Evolutionary conservation across 768 basidiomycete species (phyloP), one percentile per base, ranked within the genome.

Genomic region (Pleurotus tuber-regium): DNA sequence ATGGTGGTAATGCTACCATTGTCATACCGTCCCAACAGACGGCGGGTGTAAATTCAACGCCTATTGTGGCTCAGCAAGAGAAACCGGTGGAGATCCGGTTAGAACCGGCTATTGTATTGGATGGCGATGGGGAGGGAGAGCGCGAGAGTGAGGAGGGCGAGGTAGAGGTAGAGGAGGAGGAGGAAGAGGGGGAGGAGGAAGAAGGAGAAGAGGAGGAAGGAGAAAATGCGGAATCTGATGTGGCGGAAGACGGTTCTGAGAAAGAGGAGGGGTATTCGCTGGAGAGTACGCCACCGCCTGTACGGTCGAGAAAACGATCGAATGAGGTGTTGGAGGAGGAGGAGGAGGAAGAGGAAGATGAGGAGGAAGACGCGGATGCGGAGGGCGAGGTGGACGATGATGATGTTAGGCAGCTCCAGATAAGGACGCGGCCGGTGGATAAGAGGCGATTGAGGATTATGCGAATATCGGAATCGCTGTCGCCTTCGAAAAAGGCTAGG

Each of bases 1-100:
- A 70, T 3, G 69, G 67, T 44, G 63, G 70, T 39, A 72, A 70
- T 3, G 69, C 68, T 44, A 63, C 63, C 60, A 40, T 68, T 69
- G 59, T 58, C 46, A 59, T 64, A 28, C 43, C 47, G 9, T 23
- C 26, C 9, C 31, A 29, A 12, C 51, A 44, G 16, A 12, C 25
- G n/a, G n/a, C n/a, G n/a, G n/a, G n/a, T n/a, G n/a, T n/a, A n/a
- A n/a, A n/a, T 39, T 6, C 25, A 21, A n/a, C 41, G 9, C 39
- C 31, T 26, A 8, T 31, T 14, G 6, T 25, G 6, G 12, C 55
- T 2, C 54, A 24, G 2, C 33, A 59, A 6, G 59, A 66, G 54
- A 64, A 54, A 54, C 9, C 59, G 58, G 11, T 63, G 64, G 57
- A 55, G 67, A 54, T 65, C 56, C 52, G 54, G 47, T 24, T 57